Evolutionary conservation across 1,284 basidiomycete genomes (phyloP), one percentile per base, ranked within the genome.

Genomic region (Ustilago trichophora): DNA sequence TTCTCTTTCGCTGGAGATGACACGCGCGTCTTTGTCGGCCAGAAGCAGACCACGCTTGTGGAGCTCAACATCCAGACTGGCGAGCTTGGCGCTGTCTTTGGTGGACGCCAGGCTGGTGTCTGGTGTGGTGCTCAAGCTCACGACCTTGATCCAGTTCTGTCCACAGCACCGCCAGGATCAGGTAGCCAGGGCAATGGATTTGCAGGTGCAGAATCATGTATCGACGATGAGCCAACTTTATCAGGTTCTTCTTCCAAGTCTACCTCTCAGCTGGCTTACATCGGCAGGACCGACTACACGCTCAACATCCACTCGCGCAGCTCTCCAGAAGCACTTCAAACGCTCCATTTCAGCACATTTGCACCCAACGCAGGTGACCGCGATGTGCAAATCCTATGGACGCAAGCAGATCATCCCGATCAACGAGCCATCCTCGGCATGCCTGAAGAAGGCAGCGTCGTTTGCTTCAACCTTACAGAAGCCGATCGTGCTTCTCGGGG

Each of bases 1-100:
- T 93, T 92, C 78, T 89, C 86, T 33, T 90, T 92, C 57, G 83
- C 87, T 13, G 87, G 87, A 11, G 88, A 88, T 45, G 86, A 88
- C 85, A 88, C 69, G 82, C 86, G 89, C 35, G 85, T 91, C 13
- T 94, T 94, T 79, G 88, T 92, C 1, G 92, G 92, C 4, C 87
- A 87, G 78, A 93, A 93, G 82, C 89, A 91, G 80, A 92, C 91
- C 0, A 90, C 88, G 0, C 80, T 94, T 22, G 82, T 95, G 29
- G 84, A 91, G 34, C 85, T 95, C 12, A 91, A 93, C 77, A 83
- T 94, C 38, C 88, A 90, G 76, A 92, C 91, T 0, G 92, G 92
- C 2, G 86, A 85, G 68, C 86, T 95, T 55, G 91, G 90, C 80
- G 89, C 89, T 6, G 88, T 88, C 0, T 86, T 92, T 46, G 89